Evolutionary conservation across 1,284 basidiomycete genomes (phyloP).

Genomic region (Ustilago shanxiensis): DNA sequence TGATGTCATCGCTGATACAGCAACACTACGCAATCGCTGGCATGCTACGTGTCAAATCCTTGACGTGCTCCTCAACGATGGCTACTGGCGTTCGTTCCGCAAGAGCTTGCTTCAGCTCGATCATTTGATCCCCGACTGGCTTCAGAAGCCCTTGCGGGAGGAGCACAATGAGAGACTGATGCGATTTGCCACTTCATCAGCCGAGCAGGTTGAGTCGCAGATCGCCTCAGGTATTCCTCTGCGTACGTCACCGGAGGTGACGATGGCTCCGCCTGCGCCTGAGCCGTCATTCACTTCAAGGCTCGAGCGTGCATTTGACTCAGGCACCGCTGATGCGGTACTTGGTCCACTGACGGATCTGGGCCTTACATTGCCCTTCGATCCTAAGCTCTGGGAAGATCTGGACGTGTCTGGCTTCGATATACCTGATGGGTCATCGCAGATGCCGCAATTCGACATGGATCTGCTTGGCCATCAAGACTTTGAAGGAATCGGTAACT

Average conservation of each 20-base stretch:
- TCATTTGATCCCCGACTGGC: slow-evolving; percentile 40
- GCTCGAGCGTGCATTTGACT: slow-evolving; percentile 7
- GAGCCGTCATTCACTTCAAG: not conserved
- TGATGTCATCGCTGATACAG: slow-evolving; percentile 7
- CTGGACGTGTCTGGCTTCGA: slow-evolving; percentile 18
- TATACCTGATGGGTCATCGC: slow-evolving; percentile 8
- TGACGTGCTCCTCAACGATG: slow-evolving; percentile 46
- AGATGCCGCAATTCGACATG: slow-evolving; percentile 35
- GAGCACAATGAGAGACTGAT: not conserved
- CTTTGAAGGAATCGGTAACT: slow-evolving; percentile 41
- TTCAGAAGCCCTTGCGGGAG: slow-evolving; percentile 25
- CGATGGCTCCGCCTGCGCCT: not conserved
- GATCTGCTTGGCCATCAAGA: slow-evolving; percentile 45
- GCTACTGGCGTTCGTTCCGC: slow-evolving; percentile 48
- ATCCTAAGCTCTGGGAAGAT: slow-evolving; percentile 21
- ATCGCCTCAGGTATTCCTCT: not conserved
- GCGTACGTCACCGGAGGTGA: not conserved
- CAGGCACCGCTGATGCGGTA: not conserved
- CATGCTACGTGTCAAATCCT: slow-evolving; percentile 37
- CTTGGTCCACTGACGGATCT: slow-evolving; percentile 1
- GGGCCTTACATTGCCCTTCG: slow-evolving; percentile 17
- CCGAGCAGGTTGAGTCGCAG: not conserved
- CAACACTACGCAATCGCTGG: slow-evolving; percentile 32
- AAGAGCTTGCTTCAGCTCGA: slow-evolving; percentile 33
- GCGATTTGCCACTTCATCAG: not conserved